These are phyloP conservation scores for Deinandra increscens DNA, from an alignment of 129 eudicot species.

Conservation along the genomic window DNA sequence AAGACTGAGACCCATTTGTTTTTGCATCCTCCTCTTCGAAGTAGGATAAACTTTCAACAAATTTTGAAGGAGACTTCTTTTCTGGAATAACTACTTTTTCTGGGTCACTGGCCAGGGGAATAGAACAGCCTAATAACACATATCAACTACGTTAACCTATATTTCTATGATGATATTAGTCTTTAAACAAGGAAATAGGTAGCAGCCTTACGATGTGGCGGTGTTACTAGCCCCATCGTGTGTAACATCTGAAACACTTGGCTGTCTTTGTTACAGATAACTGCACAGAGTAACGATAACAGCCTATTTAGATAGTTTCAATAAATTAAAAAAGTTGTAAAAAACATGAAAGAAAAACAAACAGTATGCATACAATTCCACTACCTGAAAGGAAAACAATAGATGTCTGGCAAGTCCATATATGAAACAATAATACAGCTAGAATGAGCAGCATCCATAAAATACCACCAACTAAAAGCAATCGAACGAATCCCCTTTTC, in stretches of 20 bases:
- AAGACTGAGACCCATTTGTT: conserved; percentile 53
- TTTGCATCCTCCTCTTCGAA: conserved; percentile 52
- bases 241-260: conserved; percentile 62
- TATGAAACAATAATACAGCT: conserved; percentile 64
- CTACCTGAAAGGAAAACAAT: conserved; percentile 86
- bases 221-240: conserved; percentile 83
- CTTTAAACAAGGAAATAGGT: neutral
- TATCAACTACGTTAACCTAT: conserved; percentile 16
- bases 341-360: no score
- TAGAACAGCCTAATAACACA: conserved; percentile 62
- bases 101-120: conserved; percentile 78
- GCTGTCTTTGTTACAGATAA: conserved; percentile 89
- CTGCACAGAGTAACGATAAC: conserved; percentile 36
- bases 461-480: conserved; percentile 88
- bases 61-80: conserved; percentile 50
- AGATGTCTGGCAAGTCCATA: conserved; percentile 95
- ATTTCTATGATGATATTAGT: neutral
- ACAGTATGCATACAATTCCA: neutral
- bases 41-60: conserved; percentile 68
- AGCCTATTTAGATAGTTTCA: neutral
- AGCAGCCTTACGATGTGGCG: conserved; percentile 80
- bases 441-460: conserved; percentile 86
- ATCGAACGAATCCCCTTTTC: conserved; percentile 85
- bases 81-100: conserved; percentile 64
- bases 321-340: neutral